Percentiles rank a stretch among this genome's conserved stretches.
These are phyloP conservation scores for Carallia pectinifolia DNA, from an alignment of 345 rosid genomes.

Conservation along the genomic window DNA sequence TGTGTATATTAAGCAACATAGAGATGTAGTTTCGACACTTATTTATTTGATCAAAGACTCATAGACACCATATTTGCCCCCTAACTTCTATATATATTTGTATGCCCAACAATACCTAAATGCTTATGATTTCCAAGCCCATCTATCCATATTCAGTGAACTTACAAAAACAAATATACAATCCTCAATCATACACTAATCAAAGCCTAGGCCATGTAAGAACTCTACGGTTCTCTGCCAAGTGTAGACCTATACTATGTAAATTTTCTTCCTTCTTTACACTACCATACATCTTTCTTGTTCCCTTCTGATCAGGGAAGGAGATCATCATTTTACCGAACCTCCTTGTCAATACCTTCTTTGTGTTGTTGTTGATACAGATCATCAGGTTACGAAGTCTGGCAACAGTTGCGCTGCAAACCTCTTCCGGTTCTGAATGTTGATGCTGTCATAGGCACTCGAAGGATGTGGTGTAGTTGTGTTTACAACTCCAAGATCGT, in stretches of 20 bases:
- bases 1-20: not conserved
- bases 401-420: slow-evolving; percentile 81
- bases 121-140: slow-evolving; percentile 36
- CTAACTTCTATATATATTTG: slow-evolving; percentile 26
- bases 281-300: slow-evolving; percentile 39
- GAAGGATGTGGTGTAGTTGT: slow-evolving; percentile 58
- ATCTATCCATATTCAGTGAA: slow-evolving; percentile 60
- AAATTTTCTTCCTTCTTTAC: slow-evolving; percentile 42
- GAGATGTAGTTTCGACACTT: not conserved
- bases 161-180: slow-evolving; percentile 84
- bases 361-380: not conserved
- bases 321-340: slow-evolving; percentile 3
- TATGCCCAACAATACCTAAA: slow-evolving; percentile 40
- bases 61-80: slow-evolving; percentile 19
- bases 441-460: slow-evolving; percentile 62
- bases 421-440: slow-evolving; percentile 82
- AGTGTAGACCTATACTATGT: slow-evolving; percentile 68
- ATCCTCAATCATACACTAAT: slow-evolving; percentile 53
- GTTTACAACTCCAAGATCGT: slow-evolving; percentile 54
- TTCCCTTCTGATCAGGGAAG: slow-evolving; percentile 16
- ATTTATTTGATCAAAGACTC: slow-evolving; percentile 23
- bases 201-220: slow-evolving; percentile 59
- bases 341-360: slow-evolving; percentile 1
- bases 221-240: slow-evolving; percentile 54
- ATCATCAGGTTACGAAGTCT: slow-evolving; percentile 81